Evolutionary conservation across 345 rosid species (phyloP), one percentile per base, ranked within the genome.

Genomic region (Bretschneidera sinensis): DNA sequence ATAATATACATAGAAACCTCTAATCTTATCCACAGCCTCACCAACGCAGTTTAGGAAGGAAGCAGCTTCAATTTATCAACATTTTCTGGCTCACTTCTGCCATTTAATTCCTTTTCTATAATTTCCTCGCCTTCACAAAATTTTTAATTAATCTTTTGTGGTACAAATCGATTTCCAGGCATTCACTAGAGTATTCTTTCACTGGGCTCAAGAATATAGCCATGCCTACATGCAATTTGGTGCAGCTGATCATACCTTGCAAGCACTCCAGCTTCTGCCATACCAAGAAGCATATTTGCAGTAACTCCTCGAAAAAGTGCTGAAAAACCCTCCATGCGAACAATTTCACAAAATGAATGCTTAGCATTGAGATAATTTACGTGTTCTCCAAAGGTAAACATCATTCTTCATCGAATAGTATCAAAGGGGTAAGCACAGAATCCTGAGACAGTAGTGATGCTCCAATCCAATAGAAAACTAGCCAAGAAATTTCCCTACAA

Each of bases 201-300:
- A 39, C 16, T 39, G 45, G 45, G 45, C 15, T 39, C 45, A 39
- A 14, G 10, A 1, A 39, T 60, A 53, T 76, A 71, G 55, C 86
- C 78, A 25, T 53, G 79, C 67, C 71, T 71, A 28, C n/a, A 48
- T 52, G 92, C 95, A 57, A 86, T 61, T 67, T 68, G 79, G 53
- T 88, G 91, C 65, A 95, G 85, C 65, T 85, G 86, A 85, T 91
- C 97, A 63, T 88, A 88, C 25, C 97, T 91, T 13, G 97, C 88
- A 61, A 91, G 92, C 55, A 83, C 97, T 50, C 96, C 96, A 18
- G 96, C 99, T 51, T 96, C 99, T 11, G 97, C 97, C 59, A 88
- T 73, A 45, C 97, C 96, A n/a, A 83, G 80, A 67, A 94, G 96
- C 91, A 94, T 91, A 62, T 91, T 94, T 13, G 99, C 97, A 34